Percentiles rank a stretch among this genome's conserved stretches.
Conservation (phyloP, 2,329 filamentous ascomycete species). For the Penicillium sp. region DNA sequence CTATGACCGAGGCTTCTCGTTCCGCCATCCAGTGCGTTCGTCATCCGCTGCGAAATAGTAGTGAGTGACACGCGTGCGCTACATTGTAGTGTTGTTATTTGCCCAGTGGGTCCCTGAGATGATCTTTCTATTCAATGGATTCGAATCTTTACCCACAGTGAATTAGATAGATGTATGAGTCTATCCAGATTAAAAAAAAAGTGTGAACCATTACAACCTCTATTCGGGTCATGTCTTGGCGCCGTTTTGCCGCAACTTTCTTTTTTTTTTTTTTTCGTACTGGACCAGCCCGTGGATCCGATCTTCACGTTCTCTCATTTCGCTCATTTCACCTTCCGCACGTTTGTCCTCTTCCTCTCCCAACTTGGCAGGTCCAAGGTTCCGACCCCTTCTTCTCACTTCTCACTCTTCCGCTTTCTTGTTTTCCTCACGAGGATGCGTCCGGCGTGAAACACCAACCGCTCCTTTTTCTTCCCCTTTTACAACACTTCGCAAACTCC, state of each 20-base stretch:
- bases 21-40: too few relatives aligned
- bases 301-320: background rate
- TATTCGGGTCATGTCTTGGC: constrained; percentile 10
- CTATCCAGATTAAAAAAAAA: too few relatives aligned
- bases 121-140: too few relatives aligned
- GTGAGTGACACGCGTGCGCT: too few relatives aligned
- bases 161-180: too few relatives aligned
- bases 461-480: background rate
- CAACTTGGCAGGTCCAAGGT: constrained; percentile 21
- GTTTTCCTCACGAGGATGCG: constrained; percentile 14
- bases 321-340: constrained; percentile 2
- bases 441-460: constrained; percentile 7
- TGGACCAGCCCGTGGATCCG: constrained; percentile 13
- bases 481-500: too few relatives aligned
- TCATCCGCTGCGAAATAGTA: too few relatives aligned
- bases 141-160: too few relatives aligned
- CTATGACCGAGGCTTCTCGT: too few relatives aligned
- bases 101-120: too few relatives aligned
- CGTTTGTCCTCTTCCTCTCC: constrained; percentile 4
- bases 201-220: background rate
- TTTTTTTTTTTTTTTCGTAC: constrained; percentile 7
- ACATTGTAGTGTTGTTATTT: too few relatives aligned
- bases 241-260: constrained; percentile 15
- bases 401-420: background rate
- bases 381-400: constrained; percentile 4